Evolutionary conservation across 441 rosid species (phyloP).

Genomic region (Biscutella auriculata): DNA sequence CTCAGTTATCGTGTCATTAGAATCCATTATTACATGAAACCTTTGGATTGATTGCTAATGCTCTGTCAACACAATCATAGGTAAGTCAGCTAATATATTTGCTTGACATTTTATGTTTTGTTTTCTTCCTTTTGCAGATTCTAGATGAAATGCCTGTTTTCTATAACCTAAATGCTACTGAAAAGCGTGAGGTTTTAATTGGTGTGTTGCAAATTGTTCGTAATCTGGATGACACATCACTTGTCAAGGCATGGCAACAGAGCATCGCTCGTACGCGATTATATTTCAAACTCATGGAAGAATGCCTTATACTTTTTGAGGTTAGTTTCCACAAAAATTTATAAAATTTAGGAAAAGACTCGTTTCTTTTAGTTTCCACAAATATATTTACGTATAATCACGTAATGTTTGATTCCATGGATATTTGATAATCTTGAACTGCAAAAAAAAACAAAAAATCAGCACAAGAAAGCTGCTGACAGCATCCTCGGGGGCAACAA

Average conservation of each 20-base stretch:
- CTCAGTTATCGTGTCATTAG: neutral
- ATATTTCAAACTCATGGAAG: constrained; percentile 97
- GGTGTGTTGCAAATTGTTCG: constrained; percentile 88
- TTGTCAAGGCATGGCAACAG: constrained; percentile 97
- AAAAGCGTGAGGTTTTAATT: constrained; percentile 95
- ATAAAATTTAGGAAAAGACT: neutral
- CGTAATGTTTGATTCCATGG: neutral
- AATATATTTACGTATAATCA: neutral
- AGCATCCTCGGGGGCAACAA: constrained; percentile 84
- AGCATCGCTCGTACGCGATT: constrained; percentile 96
- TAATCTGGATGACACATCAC: constrained; percentile 87
- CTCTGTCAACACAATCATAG: neutral
- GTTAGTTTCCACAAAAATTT: constrained; percentile 29
- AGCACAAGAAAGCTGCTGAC: constrained; percentile 88
- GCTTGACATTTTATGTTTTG: constrained; percentile 10
- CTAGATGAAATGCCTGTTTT: constrained; percentile 99
- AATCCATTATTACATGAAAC: neutral
- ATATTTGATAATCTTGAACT: neutral
- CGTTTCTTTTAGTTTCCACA: neutral
- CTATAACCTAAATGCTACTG: constrained; percentile 87
- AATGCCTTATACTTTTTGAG: constrained; percentile 92
- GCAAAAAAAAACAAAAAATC: too few relatives aligned
- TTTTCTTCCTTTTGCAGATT: constrained; percentile 54
- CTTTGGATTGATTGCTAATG: neutral
- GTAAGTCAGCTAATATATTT: neutral